A percentile compares a stretch with the other conserved stretches of the same genome.
Conservation (phyloP, 306 rosid genomes). For the Prosopis cineraria region DNA sequence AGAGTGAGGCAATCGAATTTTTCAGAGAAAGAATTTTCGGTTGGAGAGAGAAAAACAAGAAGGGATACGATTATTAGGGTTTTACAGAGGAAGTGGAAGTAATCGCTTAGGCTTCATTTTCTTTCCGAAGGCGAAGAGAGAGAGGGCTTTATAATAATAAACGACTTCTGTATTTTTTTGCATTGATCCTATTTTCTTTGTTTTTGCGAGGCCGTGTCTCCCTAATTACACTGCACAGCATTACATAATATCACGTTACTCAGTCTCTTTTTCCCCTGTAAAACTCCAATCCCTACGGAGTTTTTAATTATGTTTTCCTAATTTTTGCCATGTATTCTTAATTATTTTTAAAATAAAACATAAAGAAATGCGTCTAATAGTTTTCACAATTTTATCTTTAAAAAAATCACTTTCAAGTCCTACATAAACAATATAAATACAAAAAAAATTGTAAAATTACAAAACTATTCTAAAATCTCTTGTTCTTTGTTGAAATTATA, state of each 20-base stretch:
- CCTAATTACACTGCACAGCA: not conserved
- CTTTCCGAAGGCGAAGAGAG: constrained; percentile 2
- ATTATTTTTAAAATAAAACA: not conserved
- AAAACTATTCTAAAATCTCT: no score
- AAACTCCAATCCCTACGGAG: not conserved
- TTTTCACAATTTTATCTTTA: no score
- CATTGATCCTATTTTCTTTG: not conserved
- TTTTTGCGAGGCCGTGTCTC: not conserved
- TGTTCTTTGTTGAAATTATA: no score
- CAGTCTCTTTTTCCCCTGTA: not conserved
- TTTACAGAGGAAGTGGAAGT: constrained; percentile 58
- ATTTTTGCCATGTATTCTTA: no score
- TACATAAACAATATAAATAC: no score
- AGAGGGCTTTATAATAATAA: constrained; percentile 6
- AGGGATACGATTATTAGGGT: constrained; percentile 72
- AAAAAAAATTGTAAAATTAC: no score
- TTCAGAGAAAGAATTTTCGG: constrained; percentile 31
- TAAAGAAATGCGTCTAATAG: no score
- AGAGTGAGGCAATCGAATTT: constrained; percentile 41
- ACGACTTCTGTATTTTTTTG: not conserved
- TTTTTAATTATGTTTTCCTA: no score
- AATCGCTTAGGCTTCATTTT: constrained; percentile 40
- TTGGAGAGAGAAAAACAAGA: constrained; percentile 13
- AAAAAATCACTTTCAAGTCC: no score
- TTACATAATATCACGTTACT: not conserved